phyloP scores from a whole-genome alignment of 441 rosid species.

The Gossypium schwendimanii region DNA sequence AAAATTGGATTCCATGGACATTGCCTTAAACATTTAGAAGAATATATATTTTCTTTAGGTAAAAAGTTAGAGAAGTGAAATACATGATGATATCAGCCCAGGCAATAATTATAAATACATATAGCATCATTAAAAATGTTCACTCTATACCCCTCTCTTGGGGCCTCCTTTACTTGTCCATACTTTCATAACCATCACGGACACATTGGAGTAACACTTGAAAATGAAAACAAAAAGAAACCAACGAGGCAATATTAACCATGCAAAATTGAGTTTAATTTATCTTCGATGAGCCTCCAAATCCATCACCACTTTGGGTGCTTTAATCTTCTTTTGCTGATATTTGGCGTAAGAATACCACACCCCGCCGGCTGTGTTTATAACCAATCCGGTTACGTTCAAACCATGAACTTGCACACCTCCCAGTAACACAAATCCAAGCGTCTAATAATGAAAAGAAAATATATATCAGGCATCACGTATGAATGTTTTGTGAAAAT shows the following conservation, averaged over 20 bases:
- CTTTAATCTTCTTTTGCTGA: constrained; percentile 57
- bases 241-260: not conserved
- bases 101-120: not conserved
- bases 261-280: constrained; percentile 3
- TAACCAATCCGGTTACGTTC: constrained; percentile 73
- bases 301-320: constrained; percentile 42
- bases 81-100: not conserved
- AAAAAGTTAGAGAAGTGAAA: not conserved
- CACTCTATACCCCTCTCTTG: not conserved
- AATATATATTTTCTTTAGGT: no score
- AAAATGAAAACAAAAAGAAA: not conserved
- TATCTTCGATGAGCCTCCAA: constrained; percentile 58
- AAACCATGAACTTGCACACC: constrained; percentile 84
- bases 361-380: constrained; percentile 87
- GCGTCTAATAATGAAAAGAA: constrained; percentile 38
- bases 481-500: not conserved
- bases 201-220: not conserved
- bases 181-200: not conserved
- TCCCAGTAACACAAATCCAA: constrained; percentile 81
- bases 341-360: constrained; percentile 90
- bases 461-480: not conserved
- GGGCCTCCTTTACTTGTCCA: not conserved
- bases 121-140: not conserved
- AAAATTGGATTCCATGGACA: no score
- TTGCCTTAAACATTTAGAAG: no score